Percentiles rank a stretch among this genome's conserved stretches.
These are phyloP conservation scores for Paecilomyces dactylethromorphus DNA, from an alignment of 2,329 filamentous ascomycete genomes.

Conservation along the genomic window DNA sequence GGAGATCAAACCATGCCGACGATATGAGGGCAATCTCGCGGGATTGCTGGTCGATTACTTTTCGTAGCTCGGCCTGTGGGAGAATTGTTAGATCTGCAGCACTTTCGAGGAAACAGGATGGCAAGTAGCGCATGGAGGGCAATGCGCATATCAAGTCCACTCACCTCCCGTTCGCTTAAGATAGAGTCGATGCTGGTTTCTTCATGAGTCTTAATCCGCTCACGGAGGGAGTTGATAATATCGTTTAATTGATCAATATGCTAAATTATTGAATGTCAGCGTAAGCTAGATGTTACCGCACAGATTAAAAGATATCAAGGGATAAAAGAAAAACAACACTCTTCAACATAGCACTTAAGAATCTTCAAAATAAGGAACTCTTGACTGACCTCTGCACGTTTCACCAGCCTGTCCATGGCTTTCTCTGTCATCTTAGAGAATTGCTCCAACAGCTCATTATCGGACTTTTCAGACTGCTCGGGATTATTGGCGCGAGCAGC, in stretches of 20 bases:
- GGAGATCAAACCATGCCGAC: constrained; percentile 43
- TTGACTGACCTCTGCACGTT: constrained; percentile 36
- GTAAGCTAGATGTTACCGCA: not conserved
- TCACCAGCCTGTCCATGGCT: constrained; percentile 37
- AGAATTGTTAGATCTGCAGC: not conserved
- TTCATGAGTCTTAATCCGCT: constrained; percentile 34
- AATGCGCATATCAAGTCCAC: constrained; percentile 1
- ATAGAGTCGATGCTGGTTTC: constrained; percentile 30
- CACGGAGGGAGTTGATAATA: constrained; percentile 35
- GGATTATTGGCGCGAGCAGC: constrained; percentile 25
- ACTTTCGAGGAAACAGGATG: not conserved
- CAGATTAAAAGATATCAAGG: not conserved
- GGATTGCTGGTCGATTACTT: constrained; percentile 32
- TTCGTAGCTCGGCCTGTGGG: constrained; percentile 33
- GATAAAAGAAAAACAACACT: not conserved
- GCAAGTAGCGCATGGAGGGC: not conserved
- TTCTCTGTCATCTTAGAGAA: constrained; percentile 53
- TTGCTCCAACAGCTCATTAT: constrained; percentile 33
- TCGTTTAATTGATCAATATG: constrained; percentile 38
- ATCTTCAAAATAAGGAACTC: constrained; percentile 4
- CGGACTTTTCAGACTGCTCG: constrained; percentile 28
- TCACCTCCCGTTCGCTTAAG: constrained; percentile 35
- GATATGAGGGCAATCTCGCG: constrained; percentile 40
- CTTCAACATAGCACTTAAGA: not conserved
- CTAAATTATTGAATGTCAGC: constrained; percentile 14